phyloP scores from a whole-genome alignment of 169 alveolate species.

The Cryptosporidium sp. region DNA sequence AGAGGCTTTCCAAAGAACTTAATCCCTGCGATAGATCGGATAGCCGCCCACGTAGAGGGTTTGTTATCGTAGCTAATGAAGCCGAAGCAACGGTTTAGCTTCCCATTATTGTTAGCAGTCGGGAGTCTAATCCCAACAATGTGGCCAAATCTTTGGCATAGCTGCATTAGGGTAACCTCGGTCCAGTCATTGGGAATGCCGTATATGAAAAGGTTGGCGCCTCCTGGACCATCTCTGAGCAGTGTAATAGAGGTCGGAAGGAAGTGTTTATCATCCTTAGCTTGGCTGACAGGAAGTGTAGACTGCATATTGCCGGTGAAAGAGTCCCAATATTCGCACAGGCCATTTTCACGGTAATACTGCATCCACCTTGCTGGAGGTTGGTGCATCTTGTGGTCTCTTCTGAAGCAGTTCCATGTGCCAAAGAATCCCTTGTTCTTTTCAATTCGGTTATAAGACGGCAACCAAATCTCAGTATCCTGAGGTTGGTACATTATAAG shows the following conservation, averaged over 20 bases:
- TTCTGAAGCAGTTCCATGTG: slow-evolving; percentile 69
- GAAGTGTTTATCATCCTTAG: slow-evolving; percentile 72
- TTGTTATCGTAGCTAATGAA: slow-evolving; percentile 82
- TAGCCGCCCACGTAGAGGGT: slow-evolving; percentile 82
- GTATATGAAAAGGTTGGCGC: slow-evolving; percentile 81
- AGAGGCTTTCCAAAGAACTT: slow-evolving; percentile 80
- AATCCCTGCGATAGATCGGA: slow-evolving; percentile 81
- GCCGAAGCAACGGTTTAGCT: slow-evolving; percentile 81
- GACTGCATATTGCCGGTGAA: slow-evolving; percentile 71
- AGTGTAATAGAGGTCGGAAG: slow-evolving; percentile 81
- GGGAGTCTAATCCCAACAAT: slow-evolving; percentile 84
- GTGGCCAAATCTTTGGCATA: slow-evolving; percentile 81
- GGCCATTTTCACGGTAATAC: slow-evolving; percentile 66
- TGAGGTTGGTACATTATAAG: slow-evolving; percentile 63
- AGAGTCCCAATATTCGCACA: slow-evolving; percentile 74
- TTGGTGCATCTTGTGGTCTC: slow-evolving; percentile 69
- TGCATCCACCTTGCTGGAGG: slow-evolving; percentile 71
- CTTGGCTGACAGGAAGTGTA: slow-evolving; percentile 35
- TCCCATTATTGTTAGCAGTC: slow-evolving; percentile 78
- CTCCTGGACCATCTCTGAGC: slow-evolving; percentile 84
- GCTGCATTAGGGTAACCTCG: slow-evolving; percentile 79
- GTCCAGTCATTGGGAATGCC: slow-evolving; percentile 84
- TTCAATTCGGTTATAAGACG: slow-evolving; percentile 67
- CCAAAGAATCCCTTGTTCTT: slow-evolving; percentile 37
- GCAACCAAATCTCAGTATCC: slow-evolving; percentile 68